Conservation (phyloP, 192 early-diverging fungal species). For the Umbelopsis vinacea region DNA sequence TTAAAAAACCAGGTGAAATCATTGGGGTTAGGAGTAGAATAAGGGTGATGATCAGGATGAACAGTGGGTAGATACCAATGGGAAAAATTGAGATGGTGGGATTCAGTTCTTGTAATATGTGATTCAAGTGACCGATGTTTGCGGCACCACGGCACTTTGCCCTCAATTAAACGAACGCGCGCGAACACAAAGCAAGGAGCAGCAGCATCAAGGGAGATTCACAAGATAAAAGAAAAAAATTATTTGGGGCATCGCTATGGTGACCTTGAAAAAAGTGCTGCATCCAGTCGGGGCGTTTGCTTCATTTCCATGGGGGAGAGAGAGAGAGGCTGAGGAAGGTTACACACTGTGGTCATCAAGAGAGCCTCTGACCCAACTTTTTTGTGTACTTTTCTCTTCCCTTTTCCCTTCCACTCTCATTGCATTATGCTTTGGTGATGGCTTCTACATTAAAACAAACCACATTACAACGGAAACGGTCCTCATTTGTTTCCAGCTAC, state of each 20-base stretch:
- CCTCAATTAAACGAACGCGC: no score
- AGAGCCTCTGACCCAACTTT: conserved; percentile 16
- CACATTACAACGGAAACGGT: conserved; percentile 18
- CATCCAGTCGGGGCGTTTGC: conserved; percentile 8
- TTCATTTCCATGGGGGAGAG: conserved; percentile 2
- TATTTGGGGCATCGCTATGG: background rate
- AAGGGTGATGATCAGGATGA: no score
- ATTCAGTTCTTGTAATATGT: no score
- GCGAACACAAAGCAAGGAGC: background rate
- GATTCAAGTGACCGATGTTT: no score
- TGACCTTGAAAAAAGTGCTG: conserved; percentile 23
- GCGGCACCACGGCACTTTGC: no score
- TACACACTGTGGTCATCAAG: conserved; percentile 21
- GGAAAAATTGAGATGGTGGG: no score
- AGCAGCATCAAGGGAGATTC: background rate
- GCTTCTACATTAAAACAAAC: conserved; percentile 16
- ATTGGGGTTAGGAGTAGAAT: no score
- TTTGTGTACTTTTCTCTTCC: conserved; percentile 10
- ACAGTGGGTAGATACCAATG: no score
- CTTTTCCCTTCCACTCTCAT: conserved; percentile 13
- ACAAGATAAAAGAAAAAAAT: background rate
- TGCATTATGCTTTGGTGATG: conserved; percentile 10
- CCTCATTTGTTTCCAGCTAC: conserved; percentile 8
- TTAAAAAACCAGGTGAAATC: no score
- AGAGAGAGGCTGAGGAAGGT: conserved; percentile 8